A percentile compares a stretch with the other conserved stretches of the same genome.
phyloP scores from a whole-genome alignment of 1,284 basidiomycete genomes.

The Phlebopus sp. region DNA sequence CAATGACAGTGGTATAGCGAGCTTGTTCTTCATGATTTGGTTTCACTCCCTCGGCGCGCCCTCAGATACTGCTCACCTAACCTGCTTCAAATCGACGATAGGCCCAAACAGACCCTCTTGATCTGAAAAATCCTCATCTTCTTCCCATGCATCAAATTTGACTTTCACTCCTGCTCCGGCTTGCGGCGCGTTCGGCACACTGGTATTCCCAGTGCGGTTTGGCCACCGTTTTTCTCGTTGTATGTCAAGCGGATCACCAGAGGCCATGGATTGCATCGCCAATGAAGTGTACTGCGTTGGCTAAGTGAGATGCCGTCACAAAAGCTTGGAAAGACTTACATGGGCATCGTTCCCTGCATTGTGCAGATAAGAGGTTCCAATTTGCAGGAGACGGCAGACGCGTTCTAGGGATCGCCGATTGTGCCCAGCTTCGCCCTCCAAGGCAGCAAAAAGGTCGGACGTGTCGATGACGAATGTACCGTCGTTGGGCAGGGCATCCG shows the following conservation, averaged over 20 bases:
- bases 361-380: conserved; percentile 59
- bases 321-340: conserved; percentile 41
- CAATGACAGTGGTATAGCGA: neutral
- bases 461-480: conserved; percentile 74
- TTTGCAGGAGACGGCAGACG: conserved; percentile 58
- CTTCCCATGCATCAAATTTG: conserved; percentile 55
- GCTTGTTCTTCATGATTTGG: neutral
- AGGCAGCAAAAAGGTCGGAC: conserved; percentile 64
- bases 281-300: conserved; percentile 60
- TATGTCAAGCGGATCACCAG: conserved; percentile 63
- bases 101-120: conserved; percentile 48
- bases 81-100: conserved; percentile 11
- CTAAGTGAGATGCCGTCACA: neutral
- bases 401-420: conserved; percentile 56
- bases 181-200: conserved; percentile 16
- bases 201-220: conserved; percentile 38
- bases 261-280: conserved; percentile 63
- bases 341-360: conserved; percentile 86
- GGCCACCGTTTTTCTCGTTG: conserved; percentile 78
- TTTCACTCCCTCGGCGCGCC: conserved; percentile 8
- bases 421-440: conserved; percentile 55
- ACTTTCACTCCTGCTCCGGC: conserved; percentile 48
- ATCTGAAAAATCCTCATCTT: conserved; percentile 59
- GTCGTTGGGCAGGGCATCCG: conserved; percentile 46
- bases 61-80: conserved; percentile 4